Base-by-base conservation (phyloP, 1,139 yeast genomes). In the Kluyveromyces sp. region DNA sequence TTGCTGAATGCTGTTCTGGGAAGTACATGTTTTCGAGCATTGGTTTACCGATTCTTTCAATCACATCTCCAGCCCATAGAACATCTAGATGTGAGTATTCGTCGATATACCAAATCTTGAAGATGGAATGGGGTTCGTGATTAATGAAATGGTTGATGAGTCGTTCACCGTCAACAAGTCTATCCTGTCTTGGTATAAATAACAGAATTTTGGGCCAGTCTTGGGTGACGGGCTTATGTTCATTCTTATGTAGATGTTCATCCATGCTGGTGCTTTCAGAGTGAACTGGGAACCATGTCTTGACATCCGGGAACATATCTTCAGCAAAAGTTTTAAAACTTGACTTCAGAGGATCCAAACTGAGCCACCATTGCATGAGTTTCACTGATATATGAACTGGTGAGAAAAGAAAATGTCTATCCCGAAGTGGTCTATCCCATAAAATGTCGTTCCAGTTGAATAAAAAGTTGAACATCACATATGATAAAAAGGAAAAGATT, bases 301-400 rank as follows among this genome's bases (percentile, higher is more conserved):
- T 53, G 28, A 50, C 41, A 36, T 61, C 65, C 3, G 68, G 68
- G 53, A 63, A 64, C 30, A 57, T 45, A 10, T 49, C 45, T 4
- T 58, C 54, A 4, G 63, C 53, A 41, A 56, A 56, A 28, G 58
- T 57, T 44, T 57, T 61, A 46, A 64, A 64, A 36, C 61, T 55
- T 21, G 50, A 46, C 45, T 51, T 55, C 35, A 47, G 40, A 15
- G 53, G 51, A 34, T 54, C 55, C 2, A 57, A 50, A 41, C 64
- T 74, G 7, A 82, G 69, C 97, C 97, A 92, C 96, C 97, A 92
- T 45, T 77, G 74, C 95, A 92, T 88, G 52, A 87, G 71, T 55
- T 81, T 79, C 2, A 88, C 73, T 29, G 94, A 83, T 7, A 88
- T 84, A 61, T 78, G 84, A 4, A 85, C 84, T 0, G 96, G 96